Evolutionary conservation across 2,329 filamentous ascomycete species (phyloP), one percentile per base, ranked within the genome.

Genomic region (Fusarium verrucosum): DNA sequence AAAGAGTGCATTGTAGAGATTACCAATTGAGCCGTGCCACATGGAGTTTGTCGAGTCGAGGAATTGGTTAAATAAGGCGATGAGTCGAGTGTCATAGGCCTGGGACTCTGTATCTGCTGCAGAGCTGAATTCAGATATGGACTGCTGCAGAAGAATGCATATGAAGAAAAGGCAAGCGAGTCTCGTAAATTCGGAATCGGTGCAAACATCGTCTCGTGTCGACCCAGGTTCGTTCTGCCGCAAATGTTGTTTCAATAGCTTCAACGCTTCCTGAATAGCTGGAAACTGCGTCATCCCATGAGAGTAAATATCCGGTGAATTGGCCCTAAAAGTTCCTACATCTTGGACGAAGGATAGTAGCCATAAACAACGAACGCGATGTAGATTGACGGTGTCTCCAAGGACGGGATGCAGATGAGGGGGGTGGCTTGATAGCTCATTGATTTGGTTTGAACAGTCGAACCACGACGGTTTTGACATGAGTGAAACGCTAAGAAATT

Each of bases 381-480:
- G 33, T 10, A 20, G 13, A 3, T 55, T 33, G 4, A 26, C 26
- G 10, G 4, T 26, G 1, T 25, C 23, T 3, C 40, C 23, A 0
- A 46, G 26, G 4, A 30, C n/a, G 16, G 53, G 40, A 11, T 40
- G 25, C 6, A 16, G 10, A 20, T 7, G 33, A 22, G 17, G 17
- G 6, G 9, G 4, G 4, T 28, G 32, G 5, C 7, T 19, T 3
- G 41, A 52, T 0, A 57, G 17, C 2, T 55, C 53, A 30, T 55
- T 32, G 10, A 57, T 55, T 22, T 57, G 53, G 7, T 57, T 57
- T 6, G 53, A 57, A 36, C 53, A 57, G 7, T 57, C 50, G 10
- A 57, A 40, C 53, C 53, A 57, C 7, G 40, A 55, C 1, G 53
- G 53, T 4, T 43, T 55, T 7, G 33, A 26, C 50, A 55, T 57